Evolutionary conservation across 257 asterid species (phyloP).

Genomic region (Gentiana dahurica): DNA sequence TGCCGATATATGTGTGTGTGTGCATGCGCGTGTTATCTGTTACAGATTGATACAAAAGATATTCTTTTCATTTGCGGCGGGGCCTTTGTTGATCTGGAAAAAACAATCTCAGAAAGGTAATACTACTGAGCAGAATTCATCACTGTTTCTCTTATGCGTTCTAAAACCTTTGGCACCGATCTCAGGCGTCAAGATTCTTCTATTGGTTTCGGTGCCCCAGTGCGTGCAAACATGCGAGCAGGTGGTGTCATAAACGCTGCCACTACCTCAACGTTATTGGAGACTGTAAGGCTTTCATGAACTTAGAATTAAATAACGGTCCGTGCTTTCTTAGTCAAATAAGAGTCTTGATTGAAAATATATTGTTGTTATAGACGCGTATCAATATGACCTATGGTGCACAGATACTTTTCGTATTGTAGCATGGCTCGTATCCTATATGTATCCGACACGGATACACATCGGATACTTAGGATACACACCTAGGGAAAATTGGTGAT

Average conservation of each 20-base stretch:
- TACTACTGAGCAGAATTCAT: constrained; percentile 2
- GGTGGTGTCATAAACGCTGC: constrained; percentile 66
- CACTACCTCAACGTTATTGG: constrained; percentile 83
- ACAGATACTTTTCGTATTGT: too few relatives aligned
- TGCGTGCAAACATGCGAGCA: constrained; percentile 91
- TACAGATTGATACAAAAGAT: constrained; percentile 95
- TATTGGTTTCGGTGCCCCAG: constrained; percentile 93
- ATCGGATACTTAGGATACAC: too few relatives aligned
- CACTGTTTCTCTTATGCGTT: constrained; percentile 1
- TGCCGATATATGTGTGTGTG: too few relatives aligned
- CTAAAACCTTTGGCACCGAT: constrained; percentile 14
- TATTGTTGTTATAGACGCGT: too few relatives aligned
- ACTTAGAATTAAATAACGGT: background rate
- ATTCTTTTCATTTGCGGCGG: constrained; percentile 98
- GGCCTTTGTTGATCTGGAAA: constrained; percentile 95
- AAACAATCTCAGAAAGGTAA: constrained; percentile 95
- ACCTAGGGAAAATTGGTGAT: too few relatives aligned
- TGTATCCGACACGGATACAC: too few relatives aligned
- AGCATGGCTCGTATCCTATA: too few relatives aligned
- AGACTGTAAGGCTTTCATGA: constrained; percentile 46
- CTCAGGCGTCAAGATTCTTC: constrained; percentile 98
- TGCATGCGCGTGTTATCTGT: too few relatives aligned
- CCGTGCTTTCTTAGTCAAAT: background rate
- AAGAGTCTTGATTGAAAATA: background rate
- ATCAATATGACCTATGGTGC: too few relatives aligned